Conservation (phyloP, 2,329 filamentous ascomycete genomes). For the Hortaea werneckii region DNA sequence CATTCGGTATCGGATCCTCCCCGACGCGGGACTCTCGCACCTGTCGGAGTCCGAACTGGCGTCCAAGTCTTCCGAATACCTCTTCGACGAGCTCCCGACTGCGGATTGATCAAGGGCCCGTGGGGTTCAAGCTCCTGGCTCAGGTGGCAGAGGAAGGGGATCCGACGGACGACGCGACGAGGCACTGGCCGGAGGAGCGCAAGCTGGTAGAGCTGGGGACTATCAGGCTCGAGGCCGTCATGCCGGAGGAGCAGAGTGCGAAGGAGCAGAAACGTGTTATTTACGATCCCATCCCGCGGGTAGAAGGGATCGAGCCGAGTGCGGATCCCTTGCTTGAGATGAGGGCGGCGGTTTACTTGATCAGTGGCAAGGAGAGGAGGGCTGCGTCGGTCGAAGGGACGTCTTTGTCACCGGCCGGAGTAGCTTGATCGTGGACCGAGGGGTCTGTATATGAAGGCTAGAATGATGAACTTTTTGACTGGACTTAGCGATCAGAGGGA, state of each 20-base stretch:
- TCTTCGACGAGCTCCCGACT: slow-evolving; percentile 39
- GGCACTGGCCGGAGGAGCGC: slow-evolving; percentile 45
- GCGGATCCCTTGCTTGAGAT: slow-evolving; percentile 48
- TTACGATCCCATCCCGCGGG: slow-evolving; percentile 48
- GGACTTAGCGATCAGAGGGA: too few species aligned
- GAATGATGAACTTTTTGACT: too few species aligned
- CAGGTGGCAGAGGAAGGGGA: slow-evolving; percentile 43
- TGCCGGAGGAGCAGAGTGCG: slow-evolving; percentile 25
- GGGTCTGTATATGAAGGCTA: too few species aligned
- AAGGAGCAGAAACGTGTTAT: slow-evolving; percentile 44
- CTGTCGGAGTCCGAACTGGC: slow-evolving; percentile 31
- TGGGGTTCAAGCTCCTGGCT: slow-evolving; percentile 39
- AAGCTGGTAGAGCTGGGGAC: slow-evolving; percentile 42
- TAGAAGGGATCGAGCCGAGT: slow-evolving; percentile 43
- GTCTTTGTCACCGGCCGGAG: not conserved
- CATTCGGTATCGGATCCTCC: slow-evolving; percentile 42
- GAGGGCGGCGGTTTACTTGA: slow-evolving; percentile 45
- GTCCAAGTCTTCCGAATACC: slow-evolving; percentile 32
- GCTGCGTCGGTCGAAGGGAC: slow-evolving; percentile 1
- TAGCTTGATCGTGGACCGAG: not conserved
- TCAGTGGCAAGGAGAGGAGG: slow-evolving; percentile 46
- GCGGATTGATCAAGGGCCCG: slow-evolving; percentile 26
- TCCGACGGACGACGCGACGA: slow-evolving; percentile 38
- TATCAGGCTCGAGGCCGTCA: slow-evolving; percentile 34
- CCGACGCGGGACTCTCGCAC: slow-evolving; percentile 30